Conservation (phyloP, 2,329 filamentous ascomycete species). For the Aspergillus sergii region DNA sequence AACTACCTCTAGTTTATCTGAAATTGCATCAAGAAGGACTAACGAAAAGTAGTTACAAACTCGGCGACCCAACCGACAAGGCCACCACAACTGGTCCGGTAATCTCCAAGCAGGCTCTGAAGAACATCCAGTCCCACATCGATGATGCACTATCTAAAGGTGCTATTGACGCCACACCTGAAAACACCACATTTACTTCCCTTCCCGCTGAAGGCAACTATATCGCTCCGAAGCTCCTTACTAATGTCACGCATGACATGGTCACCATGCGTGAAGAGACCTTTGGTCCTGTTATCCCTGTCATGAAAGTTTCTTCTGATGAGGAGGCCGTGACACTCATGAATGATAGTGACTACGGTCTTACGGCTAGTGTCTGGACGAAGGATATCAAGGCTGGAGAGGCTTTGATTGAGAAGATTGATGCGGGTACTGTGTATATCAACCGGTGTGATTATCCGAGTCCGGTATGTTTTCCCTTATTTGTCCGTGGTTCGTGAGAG, state of each 20-base stretch:
- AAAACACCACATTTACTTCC: slow-evolving; percentile 71
- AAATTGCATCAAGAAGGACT: not conserved
- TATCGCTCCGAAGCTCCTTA: slow-evolving; percentile 78
- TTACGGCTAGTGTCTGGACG: slow-evolving; percentile 93
- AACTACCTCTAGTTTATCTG: accelerated
- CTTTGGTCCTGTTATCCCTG: slow-evolving; percentile 85
- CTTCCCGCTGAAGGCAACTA: slow-evolving; percentile 77
- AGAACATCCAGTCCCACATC: slow-evolving; percentile 75
- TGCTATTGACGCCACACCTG: slow-evolving; percentile 76
- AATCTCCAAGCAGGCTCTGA: slow-evolving; percentile 73
- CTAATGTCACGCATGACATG: slow-evolving; percentile 78
- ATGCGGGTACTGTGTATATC: slow-evolving; percentile 90
- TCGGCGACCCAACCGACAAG: slow-evolving; percentile 74
- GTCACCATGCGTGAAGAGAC: slow-evolving; percentile 88
- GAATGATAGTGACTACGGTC: slow-evolving; percentile 89
- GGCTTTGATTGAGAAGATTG: slow-evolving; percentile 74
- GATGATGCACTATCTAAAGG: slow-evolving; percentile 80
- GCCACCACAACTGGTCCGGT: slow-evolving; percentile 82
- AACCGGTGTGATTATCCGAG: slow-evolving; percentile 89
- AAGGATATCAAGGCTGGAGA: slow-evolving; percentile 76
- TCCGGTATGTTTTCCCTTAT: slow-evolving; percentile 63
- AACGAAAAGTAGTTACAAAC: slow-evolving; percentile 29
- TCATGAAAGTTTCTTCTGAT: slow-evolving; percentile 81
- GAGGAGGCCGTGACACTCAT: slow-evolving; percentile 78
- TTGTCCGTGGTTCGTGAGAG: accelerated